Evolutionary conservation across 164 flowering plant species (phyloP), one percentile per base, ranked within the genome.

Genomic region (Piper betle): DNA sequence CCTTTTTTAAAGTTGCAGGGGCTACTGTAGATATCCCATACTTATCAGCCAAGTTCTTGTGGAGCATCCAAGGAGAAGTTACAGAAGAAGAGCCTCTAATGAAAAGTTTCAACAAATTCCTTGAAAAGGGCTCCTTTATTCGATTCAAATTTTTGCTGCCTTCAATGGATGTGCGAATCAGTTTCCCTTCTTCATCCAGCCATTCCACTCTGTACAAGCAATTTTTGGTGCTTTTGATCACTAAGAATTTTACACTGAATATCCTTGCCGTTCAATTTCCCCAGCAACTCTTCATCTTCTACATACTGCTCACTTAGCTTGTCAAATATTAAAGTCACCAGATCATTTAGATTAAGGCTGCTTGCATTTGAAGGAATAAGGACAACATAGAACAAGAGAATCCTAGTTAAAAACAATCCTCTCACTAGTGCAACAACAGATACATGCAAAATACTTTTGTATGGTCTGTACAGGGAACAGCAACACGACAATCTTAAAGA

Each of bases 221-320:
- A n/a, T 38, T 17, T 40, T 42, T 54, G 13, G 62, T 18, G 3
- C 17, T 61, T 41, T 59, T 17, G 33, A 61, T 20, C 46, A 66
- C 59, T 55, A 41, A 66, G 37, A 61, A 66, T 56, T 66, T 39
- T 61, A 55, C 69, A 66, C 2, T 41, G 64, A 4, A 42, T 19
- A 8, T 60, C 38, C 16, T 60, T 16, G 18, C 55, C 37, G 15
- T 55, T 60, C n/a, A 20, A 20, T 60, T 18, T 54, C 39, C 69
- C 69, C n/a, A 43, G 64, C 53, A 56, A 46, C 64, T 61, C 69
- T 54, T 66, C 69, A 2, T 64, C 69, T 54, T 66, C 64, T 61
- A 59, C 19, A 61, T 60, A 66, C n/a, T 15, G 37, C 39, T 54
- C 56, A 37, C 42, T 60, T 11, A 60, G 38, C 20, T 53, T 61